Evolutionary conservation across 2,329 filamentous ascomycete genomes (phyloP).

Genomic region (Fusarium sp.): DNA sequence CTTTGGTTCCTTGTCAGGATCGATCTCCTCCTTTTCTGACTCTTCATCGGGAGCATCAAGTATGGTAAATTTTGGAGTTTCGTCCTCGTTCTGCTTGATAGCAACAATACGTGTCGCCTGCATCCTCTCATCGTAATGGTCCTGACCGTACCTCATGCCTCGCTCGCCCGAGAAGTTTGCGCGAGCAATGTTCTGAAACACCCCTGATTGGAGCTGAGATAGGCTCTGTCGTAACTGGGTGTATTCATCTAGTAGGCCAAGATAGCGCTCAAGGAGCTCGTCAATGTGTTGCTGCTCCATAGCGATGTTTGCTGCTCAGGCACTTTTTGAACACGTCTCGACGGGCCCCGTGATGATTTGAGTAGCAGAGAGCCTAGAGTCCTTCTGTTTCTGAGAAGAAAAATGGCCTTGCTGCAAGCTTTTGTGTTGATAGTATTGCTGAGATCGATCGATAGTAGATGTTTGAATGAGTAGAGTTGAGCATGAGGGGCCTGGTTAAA

Average conservation of each 20-base stretch:
- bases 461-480: constrained; percentile 12
- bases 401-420: not conserved
- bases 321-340: not conserved
- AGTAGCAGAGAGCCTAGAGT: too few relatives aligned
- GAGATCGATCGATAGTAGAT: not conserved
- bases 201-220: constrained; percentile 62
- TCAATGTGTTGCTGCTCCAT: constrained; percentile 64
- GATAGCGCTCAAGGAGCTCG: constrained; percentile 71
- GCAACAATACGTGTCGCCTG: constrained; percentile 64
- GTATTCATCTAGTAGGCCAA: constrained; percentile 74
- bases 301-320: not conserved
- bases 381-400: not conserved
- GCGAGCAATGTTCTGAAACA: constrained; percentile 73
- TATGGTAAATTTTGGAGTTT: constrained; percentile 38
- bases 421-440: not conserved
- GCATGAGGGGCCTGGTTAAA: not conserved
- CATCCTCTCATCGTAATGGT: constrained; percentile 80
- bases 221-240: constrained; percentile 67
- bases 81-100: constrained; percentile 28
- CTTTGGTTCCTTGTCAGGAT: constrained; percentile 8
- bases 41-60: constrained; percentile 9
- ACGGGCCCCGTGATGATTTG: not conserved
- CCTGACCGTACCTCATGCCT: constrained; percentile 72
- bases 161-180: constrained; percentile 78
- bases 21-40: constrained; percentile 9